Conservation (phyloP, 164 flowering plant genomes). For the Magnolia kwangsiensis region DNA sequence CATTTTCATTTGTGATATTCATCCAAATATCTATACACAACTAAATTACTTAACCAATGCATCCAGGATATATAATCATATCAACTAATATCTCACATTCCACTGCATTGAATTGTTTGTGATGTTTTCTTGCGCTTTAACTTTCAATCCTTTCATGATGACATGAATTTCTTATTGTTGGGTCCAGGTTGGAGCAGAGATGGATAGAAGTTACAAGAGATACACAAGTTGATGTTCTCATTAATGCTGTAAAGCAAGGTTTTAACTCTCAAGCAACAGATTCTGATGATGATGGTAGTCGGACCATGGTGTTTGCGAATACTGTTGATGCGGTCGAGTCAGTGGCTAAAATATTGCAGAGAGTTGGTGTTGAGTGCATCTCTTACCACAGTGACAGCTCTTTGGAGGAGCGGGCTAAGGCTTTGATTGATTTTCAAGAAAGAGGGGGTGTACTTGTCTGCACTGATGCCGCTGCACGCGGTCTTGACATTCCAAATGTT, state of each 20-base stretch:
- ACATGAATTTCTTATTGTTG: neutral
- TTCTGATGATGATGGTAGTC: constrained; percentile 27
- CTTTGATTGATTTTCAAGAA: constrained; percentile 56
- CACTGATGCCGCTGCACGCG: constrained; percentile 99
- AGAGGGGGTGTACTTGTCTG: constrained; percentile 91
- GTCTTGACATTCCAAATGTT: constrained; percentile 82
- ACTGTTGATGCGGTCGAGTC: constrained; percentile 95
- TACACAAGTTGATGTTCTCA: constrained; percentile 78
- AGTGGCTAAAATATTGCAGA: constrained; percentile 61
- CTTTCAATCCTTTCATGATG: neutral
- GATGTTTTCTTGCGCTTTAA: neutral
- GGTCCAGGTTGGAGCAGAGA: constrained; percentile 69
- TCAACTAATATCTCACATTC: too few relatives aligned
- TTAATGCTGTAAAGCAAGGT: constrained; percentile 63
- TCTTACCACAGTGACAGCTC: constrained; percentile 71
- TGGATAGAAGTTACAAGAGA: constrained; percentile 86
- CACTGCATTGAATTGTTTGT: neutral
- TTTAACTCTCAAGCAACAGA: constrained; percentile 14
- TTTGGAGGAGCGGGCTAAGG: constrained; percentile 65
- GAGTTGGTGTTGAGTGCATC: constrained; percentile 62
- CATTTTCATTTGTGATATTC: too few relatives aligned
- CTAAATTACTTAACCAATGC: too few relatives aligned
- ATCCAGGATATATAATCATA: too few relatives aligned
- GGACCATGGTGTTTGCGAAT: constrained; percentile 98
- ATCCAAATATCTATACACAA: too few relatives aligned